phyloP scores from a whole-genome alignment of 176 grass and related monocot genomes.

The Alloteropsis semialata region DNA sequence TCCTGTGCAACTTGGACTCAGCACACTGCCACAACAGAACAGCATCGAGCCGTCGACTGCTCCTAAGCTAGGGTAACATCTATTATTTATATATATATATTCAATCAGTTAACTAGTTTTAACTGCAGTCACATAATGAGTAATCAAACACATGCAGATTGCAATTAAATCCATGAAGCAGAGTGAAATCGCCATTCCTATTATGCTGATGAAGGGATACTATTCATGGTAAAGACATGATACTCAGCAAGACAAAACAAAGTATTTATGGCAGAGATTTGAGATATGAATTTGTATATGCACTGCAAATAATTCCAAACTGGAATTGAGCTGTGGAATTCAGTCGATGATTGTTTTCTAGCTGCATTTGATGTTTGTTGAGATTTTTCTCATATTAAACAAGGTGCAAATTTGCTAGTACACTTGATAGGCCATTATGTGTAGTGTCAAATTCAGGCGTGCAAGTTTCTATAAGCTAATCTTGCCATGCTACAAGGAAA shows the following conservation, averaged over 20 bases:
- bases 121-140: constrained; percentile 17
- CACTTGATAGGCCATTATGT: not conserved
- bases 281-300: constrained; percentile 31
- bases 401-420: not conserved
- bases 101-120: constrained; percentile 15
- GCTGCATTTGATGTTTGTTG: not conserved
- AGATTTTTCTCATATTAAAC: constrained; percentile 7
- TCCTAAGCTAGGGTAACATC: constrained; percentile 60
- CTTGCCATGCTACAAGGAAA: not conserved
- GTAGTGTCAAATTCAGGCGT: not conserved
- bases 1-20: constrained; percentile 64
- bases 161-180: constrained; percentile 42
- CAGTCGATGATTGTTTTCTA: constrained; percentile 9
- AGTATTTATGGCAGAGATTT: constrained; percentile 21
- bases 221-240: constrained; percentile 25
- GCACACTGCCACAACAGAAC: constrained; percentile 40
- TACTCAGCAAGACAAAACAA: constrained; percentile 11
- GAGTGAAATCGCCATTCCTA: not conserved
- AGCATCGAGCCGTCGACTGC: not conserved
- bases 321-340: constrained; percentile 3
- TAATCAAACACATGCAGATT: constrained; percentile 40
- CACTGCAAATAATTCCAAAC: constrained; percentile 14
- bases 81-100: not conserved
- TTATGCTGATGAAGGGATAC: constrained; percentile 23
- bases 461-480: not conserved